phyloP scores from a whole-genome alignment of 83 land plant species.

The Diphasiastrum complanatum region DNA sequence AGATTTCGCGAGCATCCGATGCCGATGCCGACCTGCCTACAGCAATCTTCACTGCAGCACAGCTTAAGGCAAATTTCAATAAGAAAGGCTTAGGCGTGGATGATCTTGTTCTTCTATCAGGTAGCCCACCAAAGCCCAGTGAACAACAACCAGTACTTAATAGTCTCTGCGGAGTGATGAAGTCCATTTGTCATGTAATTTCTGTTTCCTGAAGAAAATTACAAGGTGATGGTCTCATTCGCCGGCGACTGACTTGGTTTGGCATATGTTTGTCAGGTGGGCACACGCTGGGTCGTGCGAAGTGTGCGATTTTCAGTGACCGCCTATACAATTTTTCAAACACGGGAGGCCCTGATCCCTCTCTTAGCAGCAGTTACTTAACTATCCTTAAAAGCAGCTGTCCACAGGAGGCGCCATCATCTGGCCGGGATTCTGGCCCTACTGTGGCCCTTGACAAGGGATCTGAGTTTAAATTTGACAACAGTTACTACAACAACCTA shows the following conservation, averaged over 20 bases:
- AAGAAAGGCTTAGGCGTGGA: background rate
- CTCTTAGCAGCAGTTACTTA: background rate
- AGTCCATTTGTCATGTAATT: background rate
- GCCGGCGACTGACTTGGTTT: background rate
- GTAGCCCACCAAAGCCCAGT: background rate
- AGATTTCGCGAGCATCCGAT: background rate
- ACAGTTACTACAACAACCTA: background rate
- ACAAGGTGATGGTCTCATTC: background rate
- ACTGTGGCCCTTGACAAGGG: background rate
- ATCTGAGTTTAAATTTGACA: background rate
- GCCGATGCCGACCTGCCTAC: background rate
- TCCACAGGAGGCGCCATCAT: background rate
- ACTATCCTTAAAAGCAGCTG: background rate
- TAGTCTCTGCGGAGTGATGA: too few species aligned
- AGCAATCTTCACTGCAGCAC: background rate
- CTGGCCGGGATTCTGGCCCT: background rate
- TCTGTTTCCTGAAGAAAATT: background rate
- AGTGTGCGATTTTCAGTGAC: background rate
- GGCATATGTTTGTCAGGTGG: conserved; percentile 1
- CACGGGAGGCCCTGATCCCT: background rate
- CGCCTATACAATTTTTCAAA: conserved; percentile 5
- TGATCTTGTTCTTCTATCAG: background rate
- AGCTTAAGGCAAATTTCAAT: background rate
- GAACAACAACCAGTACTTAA: too few species aligned
- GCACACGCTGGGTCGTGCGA: conserved; percentile 2